Conservation (phyloP, 768 basidiomycete genomes). For the Tubosaeta sp. region DNA sequence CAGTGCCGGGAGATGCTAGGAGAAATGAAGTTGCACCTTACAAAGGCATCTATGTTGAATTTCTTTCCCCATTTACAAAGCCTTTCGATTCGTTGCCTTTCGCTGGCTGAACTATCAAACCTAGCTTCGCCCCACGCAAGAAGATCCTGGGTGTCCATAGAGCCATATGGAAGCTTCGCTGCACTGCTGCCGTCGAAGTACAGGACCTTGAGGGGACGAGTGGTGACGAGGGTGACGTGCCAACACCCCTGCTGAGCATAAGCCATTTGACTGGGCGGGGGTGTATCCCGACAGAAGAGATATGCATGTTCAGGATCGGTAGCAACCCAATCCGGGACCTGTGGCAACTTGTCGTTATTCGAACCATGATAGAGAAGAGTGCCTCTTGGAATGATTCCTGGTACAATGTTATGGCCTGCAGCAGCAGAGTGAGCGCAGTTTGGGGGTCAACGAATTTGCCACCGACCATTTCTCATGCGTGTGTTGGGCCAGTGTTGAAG, state of each 20-base stretch:
- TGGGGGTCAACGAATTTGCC: not conserved
- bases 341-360: not conserved
- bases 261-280: not conserved
- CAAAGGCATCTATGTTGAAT: not conserved
- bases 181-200: not conserved
- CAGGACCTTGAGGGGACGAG: not conserved
- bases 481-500: not conserved
- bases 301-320: not conserved
- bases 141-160: not conserved
- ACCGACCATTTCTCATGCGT: not conserved
- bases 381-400: not conserved
- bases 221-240: not conserved
- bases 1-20: not conserved
- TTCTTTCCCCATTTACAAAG: not conserved
- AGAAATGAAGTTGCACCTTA: not conserved
- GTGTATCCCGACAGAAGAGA: too few species aligned
- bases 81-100: not conserved
- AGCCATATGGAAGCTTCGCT: not conserved
- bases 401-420: not conserved
- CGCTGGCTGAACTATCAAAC: not conserved
- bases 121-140: not conserved
- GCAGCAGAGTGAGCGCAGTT: too few species aligned
- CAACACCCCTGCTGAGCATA: not conserved
- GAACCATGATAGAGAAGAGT: not conserved
- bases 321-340: not conserved